phyloP scores from a whole-genome alignment of 2,329 filamentous ascomycete genomes.

The Metarhizium rileyi region DNA sequence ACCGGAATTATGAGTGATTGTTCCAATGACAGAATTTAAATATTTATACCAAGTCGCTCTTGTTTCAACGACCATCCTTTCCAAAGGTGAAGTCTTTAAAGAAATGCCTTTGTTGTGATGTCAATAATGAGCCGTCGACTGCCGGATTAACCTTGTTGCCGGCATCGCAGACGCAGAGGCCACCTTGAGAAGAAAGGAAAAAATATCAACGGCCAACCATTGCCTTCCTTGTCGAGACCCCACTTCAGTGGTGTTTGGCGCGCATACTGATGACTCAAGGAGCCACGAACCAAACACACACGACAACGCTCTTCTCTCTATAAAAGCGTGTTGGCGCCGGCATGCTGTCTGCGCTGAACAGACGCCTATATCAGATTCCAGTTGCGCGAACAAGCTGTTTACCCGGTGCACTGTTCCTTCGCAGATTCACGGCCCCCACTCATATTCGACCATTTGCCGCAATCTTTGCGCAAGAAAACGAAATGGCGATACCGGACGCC shows the following conservation, averaged over 20 bases:
- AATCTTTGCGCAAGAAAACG: constrained; percentile 1
- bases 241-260: constrained; percentile 8
- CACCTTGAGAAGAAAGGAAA: constrained; percentile 1
- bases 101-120: not conserved
- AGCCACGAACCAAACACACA: constrained; percentile 7
- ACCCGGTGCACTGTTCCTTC: constrained; percentile 2
- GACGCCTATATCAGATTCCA: constrained; percentile 3
- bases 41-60: not conserved
- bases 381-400: constrained; percentile 1
- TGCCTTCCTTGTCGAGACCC: constrained; percentile 4
- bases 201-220: not conserved
- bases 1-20: not conserved
- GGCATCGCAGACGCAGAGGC: not conserved
- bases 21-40: not conserved
- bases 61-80: not conserved
- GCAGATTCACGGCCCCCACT: constrained; percentile 1
- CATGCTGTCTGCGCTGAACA: constrained; percentile 12
- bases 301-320: constrained; percentile 5
- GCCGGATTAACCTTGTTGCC: not conserved
- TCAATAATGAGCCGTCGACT: not conserved
- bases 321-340: constrained; percentile 6
- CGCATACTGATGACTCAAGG: constrained; percentile 9
- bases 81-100: not conserved
- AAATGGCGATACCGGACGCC: constrained; percentile 22
- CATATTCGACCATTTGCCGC: not conserved